Base-by-base conservation (phyloP, 2,329 filamentous ascomycete genomes). In the Penicillium sp. region DNA sequence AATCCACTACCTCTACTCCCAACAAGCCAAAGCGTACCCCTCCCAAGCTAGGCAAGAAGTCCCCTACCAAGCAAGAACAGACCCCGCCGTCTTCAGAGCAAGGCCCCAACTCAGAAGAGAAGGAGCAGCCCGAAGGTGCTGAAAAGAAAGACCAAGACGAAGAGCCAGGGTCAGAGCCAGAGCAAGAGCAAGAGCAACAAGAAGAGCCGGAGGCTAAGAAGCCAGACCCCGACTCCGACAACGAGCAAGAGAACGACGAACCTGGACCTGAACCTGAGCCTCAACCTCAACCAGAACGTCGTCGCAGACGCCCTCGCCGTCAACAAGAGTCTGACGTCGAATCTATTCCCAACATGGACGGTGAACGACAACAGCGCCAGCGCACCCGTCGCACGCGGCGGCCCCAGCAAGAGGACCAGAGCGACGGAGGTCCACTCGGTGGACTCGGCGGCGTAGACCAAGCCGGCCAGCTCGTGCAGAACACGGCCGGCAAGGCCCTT, bases 371-470 rank as follows among this genome's bases (percentile, higher is more conserved):
- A 53, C 61, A 61, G 39, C 80, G 80, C 49, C 68, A 68, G 33
- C 78, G 80, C 53, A 78, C 78, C 56, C 80, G 81, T 61, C 72
- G 79, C 56, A 78, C 81, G 59, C 72, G 75, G 47, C 73, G 73
- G 39, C 66, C 77, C 67, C 77, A 28, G 9, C 77, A 78, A 66
- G 72, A 77, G 54, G 67, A 70, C 29, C 65, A 69, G 38, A 54
- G 64, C 50, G 71, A 70, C 28, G 69, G 72, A 42, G 68, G 67
- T 4, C 61, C 65, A 0, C 61, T 66, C 33, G 64, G 77, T 8
- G 77, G 77, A 1, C 74, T 83, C 2, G 78, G 76, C 48, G 76
- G 76, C 54, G 80, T 82, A 50, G 77, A 78, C 49, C 81, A 84
- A 55, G 79, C 78, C 35, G 74, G 73, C 44, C 78, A 81, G 52